Evolutionary conservation across 1,139 yeast species (phyloP), one percentile per base, ranked within the genome.

Genomic region (Protomyces inundatus): DNA sequence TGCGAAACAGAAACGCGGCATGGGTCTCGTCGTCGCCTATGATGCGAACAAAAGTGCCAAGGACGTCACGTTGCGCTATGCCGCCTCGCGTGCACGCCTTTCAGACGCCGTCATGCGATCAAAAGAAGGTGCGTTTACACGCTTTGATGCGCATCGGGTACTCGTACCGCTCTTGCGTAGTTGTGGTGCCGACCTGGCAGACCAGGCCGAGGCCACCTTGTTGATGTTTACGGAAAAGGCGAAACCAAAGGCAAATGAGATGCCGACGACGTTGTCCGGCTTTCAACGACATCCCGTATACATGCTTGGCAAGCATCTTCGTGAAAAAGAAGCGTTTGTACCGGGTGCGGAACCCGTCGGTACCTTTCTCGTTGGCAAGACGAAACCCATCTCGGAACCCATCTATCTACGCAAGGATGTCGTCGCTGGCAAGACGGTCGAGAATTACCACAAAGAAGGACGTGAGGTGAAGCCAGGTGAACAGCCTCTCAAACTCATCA

Each of bases 361-460:
- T 84, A 52, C 84, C 16, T 80, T 90, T 54, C 76, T 78, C 1
- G 54, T 63, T 14, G 73, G 74, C 68, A 79, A 68, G 72, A 68
- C 69, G 64, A 62, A 66, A 59, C 57, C 62, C 1, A 66, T 64
- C 6, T 62, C 67, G 23, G 74, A 71, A 37, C 72, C 72, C 6
- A 91, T 93, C 0, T 93, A 82, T 71, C 83, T 83, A 55, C 77
- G 97, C 39, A 74, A 81, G 0, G 84, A 86, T 69, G 90, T 93
- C 1, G 79, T 83, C 60, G 71, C 73, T 1, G 80, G 91, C 39
- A 78, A 85, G 66, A 84, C 95, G 0, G 89, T 96, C 0, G 84
- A 84, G 69, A 90, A 88, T 1, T 93, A 98, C 98, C 89, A 86
- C 71, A 81, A 88, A 76, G 77, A 81, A 62, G 98, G 98, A 0